These are phyloP conservation scores for Volutella citrinella DNA, from an alignment of 2,329 filamentous ascomycete species.

Conservation along the genomic window DNA sequence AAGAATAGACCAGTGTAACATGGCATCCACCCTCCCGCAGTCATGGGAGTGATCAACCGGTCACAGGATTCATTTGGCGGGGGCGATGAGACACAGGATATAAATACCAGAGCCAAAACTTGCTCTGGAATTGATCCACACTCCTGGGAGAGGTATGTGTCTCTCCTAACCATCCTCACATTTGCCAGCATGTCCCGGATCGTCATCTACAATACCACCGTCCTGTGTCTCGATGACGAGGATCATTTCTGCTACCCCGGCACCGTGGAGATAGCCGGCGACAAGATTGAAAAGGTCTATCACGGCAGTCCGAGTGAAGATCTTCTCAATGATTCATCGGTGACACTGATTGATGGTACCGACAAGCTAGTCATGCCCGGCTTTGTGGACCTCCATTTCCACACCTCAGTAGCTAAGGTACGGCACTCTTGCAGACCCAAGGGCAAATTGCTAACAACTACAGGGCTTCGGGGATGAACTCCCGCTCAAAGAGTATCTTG, in stretches of 20 bases:
- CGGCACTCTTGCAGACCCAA: too few relatives aligned
- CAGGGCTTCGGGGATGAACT: constrained; percentile 9
- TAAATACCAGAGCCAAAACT: too few relatives aligned
- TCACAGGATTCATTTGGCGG: too few relatives aligned
- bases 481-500: constrained; percentile 6
- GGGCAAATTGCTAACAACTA: too few relatives aligned
- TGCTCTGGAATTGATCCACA: too few relatives aligned
- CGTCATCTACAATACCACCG: constrained; percentile 7
- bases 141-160: too few relatives aligned
- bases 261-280: constrained; percentile 2
- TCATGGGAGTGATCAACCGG: too few relatives aligned
- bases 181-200: constrained; percentile 1
- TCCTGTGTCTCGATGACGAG: constrained; percentile 2
- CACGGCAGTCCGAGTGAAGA: constrained; percentile 1
- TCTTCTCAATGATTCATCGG: background rate
- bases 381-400: constrained; percentile 7
- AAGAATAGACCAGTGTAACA: too few relatives aligned
- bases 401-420: constrained; percentile 6
- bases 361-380: constrained; percentile 8
- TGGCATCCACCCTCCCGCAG: too few relatives aligned
- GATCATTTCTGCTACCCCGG: constrained; percentile 6
- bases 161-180: background rate
- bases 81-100: too few relatives aligned
- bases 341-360: constrained; percentile 4
- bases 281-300: constrained; percentile 3